phyloP scores from a whole-genome alignment of 768 basidiomycete species.

The Phlegmacium glaucopus region DNA sequence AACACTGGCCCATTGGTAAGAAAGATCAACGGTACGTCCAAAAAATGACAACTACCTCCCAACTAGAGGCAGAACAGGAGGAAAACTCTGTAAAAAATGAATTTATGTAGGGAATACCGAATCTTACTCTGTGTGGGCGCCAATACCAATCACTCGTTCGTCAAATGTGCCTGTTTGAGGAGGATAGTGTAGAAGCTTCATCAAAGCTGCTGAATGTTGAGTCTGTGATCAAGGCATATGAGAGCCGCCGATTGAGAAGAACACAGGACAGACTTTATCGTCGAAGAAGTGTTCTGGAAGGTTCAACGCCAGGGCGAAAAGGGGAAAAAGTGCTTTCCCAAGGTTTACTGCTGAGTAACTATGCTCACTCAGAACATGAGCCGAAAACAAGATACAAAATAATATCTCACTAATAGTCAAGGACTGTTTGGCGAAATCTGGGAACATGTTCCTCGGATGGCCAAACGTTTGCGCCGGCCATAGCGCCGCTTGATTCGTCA shows the following conservation, averaged over 20 bases:
- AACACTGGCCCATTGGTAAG: conserved; percentile 48
- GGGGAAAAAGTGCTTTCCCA: conserved; percentile 73
- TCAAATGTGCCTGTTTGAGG: conserved; percentile 60
- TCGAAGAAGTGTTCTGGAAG: conserved; percentile 75
- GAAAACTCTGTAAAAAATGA: not conserved
- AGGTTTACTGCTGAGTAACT: conserved; percentile 34
- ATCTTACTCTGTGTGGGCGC: conserved; percentile 74
- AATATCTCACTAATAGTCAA: not conserved
- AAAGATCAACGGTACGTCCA: not conserved
- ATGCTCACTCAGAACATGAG: not conserved
- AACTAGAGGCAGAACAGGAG: conserved; percentile 22
- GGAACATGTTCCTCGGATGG: conserved; percentile 48
- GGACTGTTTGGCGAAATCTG: conserved; percentile 54
- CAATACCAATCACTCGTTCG: conserved; percentile 75
- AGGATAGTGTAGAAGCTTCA: conserved; percentile 80
- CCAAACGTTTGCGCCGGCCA: conserved; percentile 80
- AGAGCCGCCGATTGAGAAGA: not conserved
- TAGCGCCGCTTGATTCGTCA: conserved; percentile 44
- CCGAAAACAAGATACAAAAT: not conserved
- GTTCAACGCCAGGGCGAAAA: conserved; percentile 81
- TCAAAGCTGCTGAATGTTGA: conserved; percentile 72
- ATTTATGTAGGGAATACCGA: not conserved
- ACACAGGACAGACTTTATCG: conserved; percentile 55
- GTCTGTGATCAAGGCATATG: conserved; percentile 42
- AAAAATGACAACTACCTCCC: conserved; percentile 30